phyloP scores from a whole-genome alignment of 441 rosid species.

The Adansonia grandidieri region DNA sequence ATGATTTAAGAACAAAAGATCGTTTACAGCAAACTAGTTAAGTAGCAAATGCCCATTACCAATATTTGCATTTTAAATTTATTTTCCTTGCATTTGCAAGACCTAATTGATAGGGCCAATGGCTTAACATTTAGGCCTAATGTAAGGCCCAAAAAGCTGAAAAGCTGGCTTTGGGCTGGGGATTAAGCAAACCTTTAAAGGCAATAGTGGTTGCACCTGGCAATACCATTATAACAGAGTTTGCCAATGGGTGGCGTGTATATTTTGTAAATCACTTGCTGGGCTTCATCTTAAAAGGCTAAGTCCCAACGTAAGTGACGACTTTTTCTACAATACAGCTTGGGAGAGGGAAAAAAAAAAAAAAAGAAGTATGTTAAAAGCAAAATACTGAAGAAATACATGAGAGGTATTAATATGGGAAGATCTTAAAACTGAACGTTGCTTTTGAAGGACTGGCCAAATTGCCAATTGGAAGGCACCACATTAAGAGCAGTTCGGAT shows the following conservation, averaged over 20 bases:
- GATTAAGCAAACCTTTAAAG: neutral
- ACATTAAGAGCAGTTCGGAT: slow-evolving; percentile 45
- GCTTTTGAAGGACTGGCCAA: slow-evolving; percentile 73
- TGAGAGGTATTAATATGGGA: neutral
- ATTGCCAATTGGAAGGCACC: slow-evolving; percentile 64
- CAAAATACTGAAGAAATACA: neutral
- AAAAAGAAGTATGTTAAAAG: neutral
- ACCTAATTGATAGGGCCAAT: no score
- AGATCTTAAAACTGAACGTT: slow-evolving; percentile 45
- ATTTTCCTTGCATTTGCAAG: no score
- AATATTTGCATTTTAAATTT: neutral
- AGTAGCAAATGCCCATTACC: neutral
- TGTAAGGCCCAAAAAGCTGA: neutral
- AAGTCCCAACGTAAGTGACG: slow-evolving; percentile 29
- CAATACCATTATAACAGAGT: neutral
- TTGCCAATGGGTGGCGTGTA: neutral
- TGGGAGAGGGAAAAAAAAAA: neutral
- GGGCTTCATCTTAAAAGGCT: slow-evolving; percentile 34
- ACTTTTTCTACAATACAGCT: slow-evolving; percentile 18
- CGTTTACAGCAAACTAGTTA: neutral
- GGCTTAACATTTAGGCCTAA: no score
- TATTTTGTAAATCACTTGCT: slow-evolving; percentile 16
- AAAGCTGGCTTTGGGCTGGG: neutral
- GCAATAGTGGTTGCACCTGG: no score
- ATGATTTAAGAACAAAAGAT: neutral